Evolutionary conservation across 164 flowering plant species (phyloP), one percentile per base, ranked within the genome.

Genomic region (Vitis cinerea): DNA sequence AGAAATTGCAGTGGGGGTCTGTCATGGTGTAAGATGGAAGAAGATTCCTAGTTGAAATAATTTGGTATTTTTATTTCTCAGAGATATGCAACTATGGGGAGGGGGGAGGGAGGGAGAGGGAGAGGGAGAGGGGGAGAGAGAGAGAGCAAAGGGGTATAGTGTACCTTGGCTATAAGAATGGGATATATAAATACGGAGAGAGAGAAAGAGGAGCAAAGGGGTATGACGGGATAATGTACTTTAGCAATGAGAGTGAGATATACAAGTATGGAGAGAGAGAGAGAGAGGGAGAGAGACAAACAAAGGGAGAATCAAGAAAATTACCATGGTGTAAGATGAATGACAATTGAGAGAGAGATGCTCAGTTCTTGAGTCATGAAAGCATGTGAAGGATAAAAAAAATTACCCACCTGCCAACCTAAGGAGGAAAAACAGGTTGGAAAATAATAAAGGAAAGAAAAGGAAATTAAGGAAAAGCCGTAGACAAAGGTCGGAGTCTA

Each of bases 1-100:
- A 81, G 79, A 73, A 59, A 62, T 73, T 75, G 17, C 68, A 58
- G 69, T 72, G 70, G 15, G 81, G 81, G 61, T 80, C 77, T 70
- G 74, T 49, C 83, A 80, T 80, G 69, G 68, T 68, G 12, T 12
- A 48, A 53, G 68, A 61, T 47, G 12, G 17, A 53, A 23, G 58
- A 13, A 59, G 14, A 63, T 62, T 62, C 15, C 37, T 61, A 30
- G 44, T 48, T 59, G 37, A 55, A 58, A 47, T 29, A 27, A 62
- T 64, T 63, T 50, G 66, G 47, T 30, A 29, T 60, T 69, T 70
- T 56, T 49, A 30, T 27, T 54, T 64, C 61, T 58, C 57, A 16
- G 55, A 63, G 63, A 71, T 61, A 65, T 66, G 61, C 11, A 61
- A 53, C 52, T 14, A n/a, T 31, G 59, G 30, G 10, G 16, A 8